Percentiles rank a stretch among this genome's conserved stretches.
Conservation (phyloP, 257 asterid species). For the Solanum okadae region DNA sequence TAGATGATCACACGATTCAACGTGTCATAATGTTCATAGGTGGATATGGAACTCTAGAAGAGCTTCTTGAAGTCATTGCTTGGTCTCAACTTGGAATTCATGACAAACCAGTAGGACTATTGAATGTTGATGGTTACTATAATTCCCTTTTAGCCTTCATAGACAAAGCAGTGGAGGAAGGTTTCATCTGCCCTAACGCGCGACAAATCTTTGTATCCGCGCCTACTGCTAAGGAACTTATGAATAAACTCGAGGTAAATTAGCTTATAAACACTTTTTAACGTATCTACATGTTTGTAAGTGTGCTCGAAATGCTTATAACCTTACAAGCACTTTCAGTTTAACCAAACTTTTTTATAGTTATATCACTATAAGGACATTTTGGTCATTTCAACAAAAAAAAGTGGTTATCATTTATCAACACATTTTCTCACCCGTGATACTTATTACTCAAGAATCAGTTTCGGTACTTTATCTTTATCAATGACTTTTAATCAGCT, state of each 20-base stretch:
- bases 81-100: constrained; percentile 44
- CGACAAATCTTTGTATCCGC: constrained; percentile 34
- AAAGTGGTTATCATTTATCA: neutral
- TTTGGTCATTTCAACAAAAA: neutral
- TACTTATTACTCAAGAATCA: neutral
- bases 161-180: constrained; percentile 34
- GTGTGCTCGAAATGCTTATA: neutral
- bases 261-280: neutral
- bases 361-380: too few relatives aligned
- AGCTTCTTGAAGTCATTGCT: constrained; percentile 30
- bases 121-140: constrained; percentile 33
- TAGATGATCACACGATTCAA: neutral
- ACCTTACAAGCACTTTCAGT: too few relatives aligned
- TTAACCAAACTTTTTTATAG: too few relatives aligned
- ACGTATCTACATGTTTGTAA: neutral
- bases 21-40: neutral
- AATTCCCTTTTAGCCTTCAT: constrained; percentile 22
- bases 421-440: neutral
- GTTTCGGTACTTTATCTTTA: neutral
- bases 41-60: constrained; percentile 38
- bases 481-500: neutral
- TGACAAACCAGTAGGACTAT: constrained; percentile 32
- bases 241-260: constrained; percentile 23
- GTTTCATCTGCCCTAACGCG: constrained; percentile 25
- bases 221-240: constrained; percentile 22